Base-by-base conservation (phyloP, 1,284 basidiomycete genomes). In the Paramarasmius palmivorus region DNA sequence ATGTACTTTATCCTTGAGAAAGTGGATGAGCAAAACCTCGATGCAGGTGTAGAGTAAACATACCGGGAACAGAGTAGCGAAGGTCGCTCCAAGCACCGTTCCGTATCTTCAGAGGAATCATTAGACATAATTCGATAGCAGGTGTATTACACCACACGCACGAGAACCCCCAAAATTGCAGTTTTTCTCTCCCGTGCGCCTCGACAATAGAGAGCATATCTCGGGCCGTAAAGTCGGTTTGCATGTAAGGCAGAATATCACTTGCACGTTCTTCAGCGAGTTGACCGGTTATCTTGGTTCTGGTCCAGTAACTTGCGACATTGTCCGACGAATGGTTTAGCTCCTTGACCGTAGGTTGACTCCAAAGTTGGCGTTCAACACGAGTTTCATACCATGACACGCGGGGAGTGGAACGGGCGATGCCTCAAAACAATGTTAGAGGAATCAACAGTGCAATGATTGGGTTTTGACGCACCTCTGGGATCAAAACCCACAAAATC, bases 161-260 rank as follows among this genome's bases (percentile, higher is more conserved):
- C 74, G 73, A 78, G 52, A 80, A 74, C 15, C 79, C 79, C 77
- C 77, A 82, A 57, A 80, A 83, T 48, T 72, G 71, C 14, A 83
- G 56, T 57, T 78, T 77, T 14, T 75, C 68, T 51, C 63, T 62
- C 1, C 77, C 78, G 57, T 75, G 69, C 1, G 73, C 75, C 50
- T 73, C 59, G 0, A 70, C 64, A 49, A 82, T 81, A 22, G 68
- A 60, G 37, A 81, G 61, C 78, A 82, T 81, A 59, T 82, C 80
- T 17, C 71, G 67, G 8, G 74, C 77, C 2, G 74, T 75, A 41
- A 74, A 67, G 26, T 74, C 69, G 1, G 78, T 79, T 48, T 72
- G 73, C 39, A 78, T 68, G 58, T 74, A 70, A 14, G 59, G 60
- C 38, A 73, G 61, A 49, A 68, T 65, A 4, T 69, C 70, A 35